A percentile compares a stretch with the other conserved stretches of the same genome.
Conservation (phyloP, 1,139 yeast genomes). For the Debaryomyces singareniensis region DNA sequence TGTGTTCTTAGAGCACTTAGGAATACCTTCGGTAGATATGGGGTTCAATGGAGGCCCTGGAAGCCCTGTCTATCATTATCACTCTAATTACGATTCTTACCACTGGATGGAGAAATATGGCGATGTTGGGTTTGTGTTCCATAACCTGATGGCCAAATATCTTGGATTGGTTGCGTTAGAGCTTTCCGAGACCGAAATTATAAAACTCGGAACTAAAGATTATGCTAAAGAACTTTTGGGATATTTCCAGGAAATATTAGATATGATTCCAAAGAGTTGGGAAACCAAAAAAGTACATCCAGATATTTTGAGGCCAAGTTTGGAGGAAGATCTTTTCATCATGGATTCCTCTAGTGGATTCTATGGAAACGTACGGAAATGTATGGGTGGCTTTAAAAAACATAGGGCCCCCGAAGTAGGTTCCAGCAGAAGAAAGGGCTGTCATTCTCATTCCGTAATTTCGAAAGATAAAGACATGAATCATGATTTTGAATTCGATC, state of each 20-base stretch:
- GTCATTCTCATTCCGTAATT: too few relatives aligned
- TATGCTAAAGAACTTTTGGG: conserved; percentile 28
- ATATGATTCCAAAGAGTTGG: conserved; percentile 30
- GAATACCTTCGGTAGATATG: conserved; percentile 37
- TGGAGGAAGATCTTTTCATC: too few relatives aligned
- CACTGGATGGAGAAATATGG: conserved; percentile 50
- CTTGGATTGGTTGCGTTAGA: conserved; percentile 49
- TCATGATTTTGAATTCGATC: too few relatives aligned
- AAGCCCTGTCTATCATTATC: conserved; percentile 48
- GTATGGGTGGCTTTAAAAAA: too few relatives aligned
- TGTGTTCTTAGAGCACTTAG: conserved; percentile 42
- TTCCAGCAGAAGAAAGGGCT: too few relatives aligned
- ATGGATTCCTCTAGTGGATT: too few relatives aligned
- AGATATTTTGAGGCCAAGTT: too few relatives aligned
- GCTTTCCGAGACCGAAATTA: conserved; percentile 49
- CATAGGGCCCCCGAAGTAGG: too few relatives aligned
- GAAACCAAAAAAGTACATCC: conserved; percentile 10
- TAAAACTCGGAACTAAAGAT: conserved; percentile 29
- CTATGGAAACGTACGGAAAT: too few relatives aligned
- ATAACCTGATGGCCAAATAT: conserved; percentile 53
- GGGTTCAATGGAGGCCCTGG: conserved; percentile 24
- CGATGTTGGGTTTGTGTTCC: conserved; percentile 50
- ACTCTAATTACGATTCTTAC: conserved; percentile 55
- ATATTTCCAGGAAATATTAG: conserved; percentile 24
- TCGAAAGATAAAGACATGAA: too few relatives aligned